Evolutionary conservation across 2,329 filamentous ascomycete species (phyloP).

Genomic region (Camptophora hylomeconis): DNA sequence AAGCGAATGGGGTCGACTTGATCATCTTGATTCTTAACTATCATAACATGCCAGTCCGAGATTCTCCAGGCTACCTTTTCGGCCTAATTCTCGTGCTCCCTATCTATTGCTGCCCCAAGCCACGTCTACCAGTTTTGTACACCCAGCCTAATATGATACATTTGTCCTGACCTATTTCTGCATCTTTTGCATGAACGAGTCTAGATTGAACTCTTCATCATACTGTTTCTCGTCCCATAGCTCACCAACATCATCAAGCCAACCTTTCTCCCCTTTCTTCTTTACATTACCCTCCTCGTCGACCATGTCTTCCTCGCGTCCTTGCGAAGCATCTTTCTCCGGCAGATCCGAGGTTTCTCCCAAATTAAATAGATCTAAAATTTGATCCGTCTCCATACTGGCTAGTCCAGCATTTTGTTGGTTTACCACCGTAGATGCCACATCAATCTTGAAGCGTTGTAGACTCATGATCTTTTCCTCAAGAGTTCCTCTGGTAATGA

Average conservation of each 20-base stretch:
- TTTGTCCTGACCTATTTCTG: slow-evolving; percentile 42
- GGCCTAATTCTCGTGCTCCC: too few species aligned
- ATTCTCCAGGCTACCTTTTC: too few species aligned
- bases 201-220: slow-evolving; percentile 93
- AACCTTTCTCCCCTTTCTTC: slow-evolving; percentile 82
- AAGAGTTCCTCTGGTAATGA: slow-evolving; percentile 88
- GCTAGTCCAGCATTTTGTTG: slow-evolving; percentile 91
- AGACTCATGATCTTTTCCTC: slow-evolving; percentile 98
- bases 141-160: too few species aligned
- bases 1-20: too few species aligned
- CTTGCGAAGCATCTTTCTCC: slow-evolving; percentile 43
- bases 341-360: slow-evolving; percentile 53
- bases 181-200: slow-evolving; percentile 92
- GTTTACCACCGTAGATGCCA: slow-evolving; percentile 94
- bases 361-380: slow-evolving; percentile 89
- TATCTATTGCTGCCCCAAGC: too few species aligned
- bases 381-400: slow-evolving; percentile 98
- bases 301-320: slow-evolving; percentile 63
- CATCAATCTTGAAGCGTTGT: slow-evolving; percentile 98
- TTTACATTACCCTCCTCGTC: slow-evolving; percentile 85
- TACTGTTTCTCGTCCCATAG: slow-evolving; percentile 97
- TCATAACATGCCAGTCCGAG: too few species aligned
- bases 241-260: slow-evolving; percentile 88
- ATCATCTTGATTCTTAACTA: too few species aligned
- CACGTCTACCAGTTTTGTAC: too few species aligned